A percentile compares a stretch with the other conserved stretches of the same genome.
phyloP scores from a whole-genome alignment of 2,329 filamentous ascomycete species.

The Calonectria pteridis region DNA sequence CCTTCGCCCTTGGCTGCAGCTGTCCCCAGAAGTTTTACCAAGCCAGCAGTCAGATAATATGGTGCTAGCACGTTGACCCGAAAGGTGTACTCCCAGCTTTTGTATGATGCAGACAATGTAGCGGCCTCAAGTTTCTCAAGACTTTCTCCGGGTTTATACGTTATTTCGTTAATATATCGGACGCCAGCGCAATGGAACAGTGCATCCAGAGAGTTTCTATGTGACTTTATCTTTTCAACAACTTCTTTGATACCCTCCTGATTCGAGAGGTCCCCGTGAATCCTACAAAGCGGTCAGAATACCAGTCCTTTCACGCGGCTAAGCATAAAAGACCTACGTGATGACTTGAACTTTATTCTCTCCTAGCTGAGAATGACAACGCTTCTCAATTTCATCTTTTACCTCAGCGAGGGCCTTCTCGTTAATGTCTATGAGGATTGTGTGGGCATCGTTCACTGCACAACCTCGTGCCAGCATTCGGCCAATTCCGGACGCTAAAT shows the following conservation, averaged over 20 bases:
- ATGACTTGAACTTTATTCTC: neutral
- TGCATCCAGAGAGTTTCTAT: neutral
- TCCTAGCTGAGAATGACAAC: neutral
- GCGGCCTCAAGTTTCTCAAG: neutral
- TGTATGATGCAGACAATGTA: neutral
- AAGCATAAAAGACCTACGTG: neutral
- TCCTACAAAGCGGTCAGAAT: neutral
- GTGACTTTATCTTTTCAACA: neutral
- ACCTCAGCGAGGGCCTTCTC: neutral
- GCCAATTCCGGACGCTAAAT: neutral
- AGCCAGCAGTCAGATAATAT: neutral
- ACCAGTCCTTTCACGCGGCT: too few relatives aligned
- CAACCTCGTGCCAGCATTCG: slow-evolving; percentile 3
- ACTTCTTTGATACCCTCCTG: neutral
- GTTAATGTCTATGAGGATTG: slow-evolving; percentile 4
- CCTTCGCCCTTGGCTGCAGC: neutral
- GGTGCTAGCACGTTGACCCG: neutral
- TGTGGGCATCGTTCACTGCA: neutral
- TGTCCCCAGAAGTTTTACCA: neutral
- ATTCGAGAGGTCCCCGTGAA: neutral
- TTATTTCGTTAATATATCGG: slow-evolving; percentile 7
- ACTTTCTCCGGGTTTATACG: neutral
- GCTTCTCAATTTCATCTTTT: neutral
- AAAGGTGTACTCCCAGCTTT: slow-evolving; percentile 4
- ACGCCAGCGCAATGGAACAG: neutral